phyloP scores from a whole-genome alignment of 73 alveolate genomes.

The Paramecium bursaria region DNA sequence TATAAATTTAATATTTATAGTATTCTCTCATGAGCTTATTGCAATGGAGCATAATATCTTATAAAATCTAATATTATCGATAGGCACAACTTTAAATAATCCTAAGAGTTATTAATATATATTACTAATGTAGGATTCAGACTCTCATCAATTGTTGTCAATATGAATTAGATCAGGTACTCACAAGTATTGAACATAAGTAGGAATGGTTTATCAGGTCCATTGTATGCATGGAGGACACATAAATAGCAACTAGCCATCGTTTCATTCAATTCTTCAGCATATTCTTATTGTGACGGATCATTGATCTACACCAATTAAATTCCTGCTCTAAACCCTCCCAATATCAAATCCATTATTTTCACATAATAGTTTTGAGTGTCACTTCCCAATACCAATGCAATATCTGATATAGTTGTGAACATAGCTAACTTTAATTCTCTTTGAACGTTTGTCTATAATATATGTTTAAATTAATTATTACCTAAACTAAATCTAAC shows the following conservation, averaged over 20 bases:
- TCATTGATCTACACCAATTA: background rate
- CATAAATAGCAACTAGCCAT: constrained; percentile 26
- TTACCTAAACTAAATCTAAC: constrained; percentile 20
- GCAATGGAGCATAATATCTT: constrained; percentile 25
- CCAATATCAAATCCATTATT: constrained; percentile 1
- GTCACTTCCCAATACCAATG: background rate
- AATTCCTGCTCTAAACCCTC: constrained; percentile 13
- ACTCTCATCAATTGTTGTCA: constrained; percentile 11
- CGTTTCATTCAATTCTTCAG: constrained; percentile 42
- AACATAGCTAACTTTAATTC: background rate
- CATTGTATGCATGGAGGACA: constrained; percentile 34
- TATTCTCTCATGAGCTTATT: too few relatives aligned
- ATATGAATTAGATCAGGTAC: background rate
- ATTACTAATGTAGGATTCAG: constrained; percentile 39
- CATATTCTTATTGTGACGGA: constrained; percentile 30
- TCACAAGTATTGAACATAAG: background rate
- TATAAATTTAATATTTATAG: too few relatives aligned
- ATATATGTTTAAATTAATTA: background rate
- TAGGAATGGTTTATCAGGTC: background rate
- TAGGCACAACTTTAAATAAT: constrained; percentile 1
- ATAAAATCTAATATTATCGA: constrained; percentile 25
- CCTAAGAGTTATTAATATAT: background rate
- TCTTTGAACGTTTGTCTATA: constrained; percentile 3
- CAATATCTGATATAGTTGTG: constrained; percentile 21
- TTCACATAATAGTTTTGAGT: background rate